Evolutionary conservation across 495 filamentous ascomycete species (phyloP).

Genomic region (Penicillium arizonense): DNA sequence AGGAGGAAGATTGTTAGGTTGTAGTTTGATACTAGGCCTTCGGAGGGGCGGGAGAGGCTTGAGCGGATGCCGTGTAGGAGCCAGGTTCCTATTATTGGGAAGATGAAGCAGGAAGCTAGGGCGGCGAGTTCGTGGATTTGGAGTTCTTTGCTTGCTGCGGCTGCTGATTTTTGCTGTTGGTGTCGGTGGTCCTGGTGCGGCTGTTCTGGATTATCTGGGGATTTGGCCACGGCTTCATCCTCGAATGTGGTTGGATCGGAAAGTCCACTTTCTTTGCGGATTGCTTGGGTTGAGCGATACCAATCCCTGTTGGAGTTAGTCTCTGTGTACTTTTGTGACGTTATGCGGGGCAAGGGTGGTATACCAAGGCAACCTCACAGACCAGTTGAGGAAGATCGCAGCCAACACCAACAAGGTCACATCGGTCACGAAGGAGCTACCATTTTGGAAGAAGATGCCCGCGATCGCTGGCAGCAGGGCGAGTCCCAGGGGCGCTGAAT

Average conservation of each 20-base stretch:
- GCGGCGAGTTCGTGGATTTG: slow-evolving; percentile 72
- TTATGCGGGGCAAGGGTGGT: background rate
- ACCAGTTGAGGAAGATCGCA: slow-evolving; percentile 91
- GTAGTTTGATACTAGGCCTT: slow-evolving; percentile 85
- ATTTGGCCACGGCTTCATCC: slow-evolving; percentile 3
- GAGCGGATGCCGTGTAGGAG: slow-evolving; percentile 72
- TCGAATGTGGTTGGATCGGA: slow-evolving; percentile 34
- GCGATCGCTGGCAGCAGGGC: slow-evolving; percentile 82
- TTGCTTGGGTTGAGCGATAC: slow-evolving; percentile 78
- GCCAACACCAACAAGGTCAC: slow-evolving; percentile 74
- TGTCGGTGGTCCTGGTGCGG: background rate
- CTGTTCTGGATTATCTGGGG: background rate
- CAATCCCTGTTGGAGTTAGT: slow-evolving; percentile 62
- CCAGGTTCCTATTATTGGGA: slow-evolving; percentile 74
- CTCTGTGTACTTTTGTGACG: background rate
- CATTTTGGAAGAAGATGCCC: slow-evolving; percentile 82
- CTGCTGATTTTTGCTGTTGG: slow-evolving; percentile 4
- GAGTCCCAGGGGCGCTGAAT: slow-evolving; percentile 74
- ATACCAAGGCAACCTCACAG: slow-evolving; percentile 85
- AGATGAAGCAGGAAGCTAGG: slow-evolving; percentile 73
- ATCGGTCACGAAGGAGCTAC: slow-evolving; percentile 79
- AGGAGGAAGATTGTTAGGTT: slow-evolving; percentile 93
- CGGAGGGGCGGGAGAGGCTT: slow-evolving; percentile 77
- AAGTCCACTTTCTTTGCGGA: slow-evolving; percentile 47
- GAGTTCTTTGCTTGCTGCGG: slow-evolving; percentile 59